Conservation (phyloP, 2,329 filamentous ascomycete genomes). For the Onygena corvina region DNA sequence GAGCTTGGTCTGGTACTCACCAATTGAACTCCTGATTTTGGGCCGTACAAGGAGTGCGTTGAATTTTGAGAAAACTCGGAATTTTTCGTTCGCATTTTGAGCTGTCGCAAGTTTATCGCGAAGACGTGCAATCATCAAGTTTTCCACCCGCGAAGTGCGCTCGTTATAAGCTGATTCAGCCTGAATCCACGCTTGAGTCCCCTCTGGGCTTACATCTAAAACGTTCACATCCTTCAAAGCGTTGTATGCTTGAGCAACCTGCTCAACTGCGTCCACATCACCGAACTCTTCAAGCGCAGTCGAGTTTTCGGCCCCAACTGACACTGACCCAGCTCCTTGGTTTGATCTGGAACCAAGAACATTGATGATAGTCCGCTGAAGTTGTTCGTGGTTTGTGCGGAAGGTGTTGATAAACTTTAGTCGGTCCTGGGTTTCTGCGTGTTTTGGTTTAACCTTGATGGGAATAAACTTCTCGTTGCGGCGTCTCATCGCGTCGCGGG, state of each 20-base stretch:
- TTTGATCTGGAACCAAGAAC: constrained; percentile 71
- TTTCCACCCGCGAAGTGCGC: constrained; percentile 90
- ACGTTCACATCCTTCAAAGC: constrained; percentile 90
- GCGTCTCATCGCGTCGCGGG: constrained; percentile 83
- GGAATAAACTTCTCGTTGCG: constrained; percentile 97
- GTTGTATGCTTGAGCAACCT: constrained; percentile 89
- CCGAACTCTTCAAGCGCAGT: constrained; percentile 87
- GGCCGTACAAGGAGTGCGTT: constrained; percentile 95
- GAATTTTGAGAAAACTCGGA: constrained; percentile 98
- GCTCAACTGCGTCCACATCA: constrained; percentile 91
- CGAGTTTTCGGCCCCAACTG: constrained; percentile 43
- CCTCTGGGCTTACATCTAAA: constrained; percentile 78
- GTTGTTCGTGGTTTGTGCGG: constrained; percentile 91
- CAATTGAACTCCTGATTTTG: constrained; percentile 97
- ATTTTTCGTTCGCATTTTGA: constrained; percentile 98
- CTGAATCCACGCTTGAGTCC: constrained; percentile 82
- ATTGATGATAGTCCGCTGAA: constrained; percentile 90
- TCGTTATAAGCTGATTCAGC: constrained; percentile 96
- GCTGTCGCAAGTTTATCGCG: constrained; percentile 87
- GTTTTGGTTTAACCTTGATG: constrained; percentile 85
- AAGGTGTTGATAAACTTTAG: constrained; percentile 92
- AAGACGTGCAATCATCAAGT: constrained; percentile 91
- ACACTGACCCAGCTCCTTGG: constrained; percentile 38
- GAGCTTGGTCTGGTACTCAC: constrained; percentile 93
- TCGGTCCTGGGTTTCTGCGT: constrained; percentile 77